These are phyloP conservation scores for Pestalotiopsis sp. DNA, from an alignment of 2,329 filamentous ascomycete genomes.

Conservation along the genomic window DNA sequence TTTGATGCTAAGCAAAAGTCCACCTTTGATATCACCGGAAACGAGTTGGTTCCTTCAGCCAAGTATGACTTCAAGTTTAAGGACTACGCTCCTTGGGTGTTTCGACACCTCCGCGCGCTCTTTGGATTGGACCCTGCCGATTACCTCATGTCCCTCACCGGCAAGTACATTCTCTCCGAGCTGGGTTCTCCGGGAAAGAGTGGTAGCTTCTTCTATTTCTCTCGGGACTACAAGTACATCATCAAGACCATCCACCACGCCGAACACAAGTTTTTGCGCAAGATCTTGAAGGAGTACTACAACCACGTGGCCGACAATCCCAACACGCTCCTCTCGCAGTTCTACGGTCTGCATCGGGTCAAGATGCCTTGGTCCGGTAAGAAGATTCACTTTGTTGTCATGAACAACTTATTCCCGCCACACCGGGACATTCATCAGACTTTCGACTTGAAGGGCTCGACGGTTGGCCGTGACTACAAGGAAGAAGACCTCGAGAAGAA, in stretches of 20 bases:
- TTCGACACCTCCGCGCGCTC: constrained; percentile 83
- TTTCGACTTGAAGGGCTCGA: constrained; percentile 96
- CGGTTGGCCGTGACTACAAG: constrained; percentile 86
- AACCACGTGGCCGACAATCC: constrained; percentile 90
- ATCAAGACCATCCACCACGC: constrained; percentile 99
- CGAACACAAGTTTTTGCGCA: constrained; percentile 86
- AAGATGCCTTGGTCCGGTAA: constrained; percentile 92
- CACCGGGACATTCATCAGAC: constrained; percentile 97
- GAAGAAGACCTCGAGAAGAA: constrained; percentile 89
- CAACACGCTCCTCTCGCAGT: constrained; percentile 95
- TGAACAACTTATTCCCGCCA: constrained; percentile 99
- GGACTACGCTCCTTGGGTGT: constrained; percentile 99
- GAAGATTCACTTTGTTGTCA: constrained; percentile 99
- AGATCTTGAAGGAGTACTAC: constrained; percentile 90
- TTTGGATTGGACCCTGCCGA: constrained; percentile 96
- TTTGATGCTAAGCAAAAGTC: constrained; percentile 96
- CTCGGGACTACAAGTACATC: constrained; percentile 99
- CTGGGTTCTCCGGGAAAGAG: constrained; percentile 97
- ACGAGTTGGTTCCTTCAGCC: constrained; percentile 94
- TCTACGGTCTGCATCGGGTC: constrained; percentile 94
- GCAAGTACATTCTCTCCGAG: constrained; percentile 98
- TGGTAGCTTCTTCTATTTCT: constrained; percentile 99
- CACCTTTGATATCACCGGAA: constrained; percentile 97
- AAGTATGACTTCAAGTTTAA: constrained; percentile 99
- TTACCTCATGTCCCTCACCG: constrained; percentile 96